A percentile compares a stretch with the other conserved stretches of the same genome.
phyloP scores from a whole-genome alignment of 1,139 yeast species.

The Chernovozyma sophiae-reginae region DNA sequence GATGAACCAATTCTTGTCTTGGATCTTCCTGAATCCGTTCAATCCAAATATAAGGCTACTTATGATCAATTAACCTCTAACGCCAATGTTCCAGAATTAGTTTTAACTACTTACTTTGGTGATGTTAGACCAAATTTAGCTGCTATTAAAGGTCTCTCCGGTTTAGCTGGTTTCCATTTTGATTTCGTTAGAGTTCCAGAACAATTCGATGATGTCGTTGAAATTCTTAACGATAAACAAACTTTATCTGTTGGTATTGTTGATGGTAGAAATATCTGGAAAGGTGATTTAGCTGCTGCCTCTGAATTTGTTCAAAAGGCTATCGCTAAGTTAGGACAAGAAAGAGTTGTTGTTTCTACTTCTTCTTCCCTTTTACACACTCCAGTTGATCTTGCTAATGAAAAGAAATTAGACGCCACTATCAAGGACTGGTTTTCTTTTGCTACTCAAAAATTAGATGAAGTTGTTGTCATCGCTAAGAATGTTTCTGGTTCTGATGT shows the following conservation, averaged over 20 bases:
- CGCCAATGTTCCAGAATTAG: slow-evolving; percentile 70
- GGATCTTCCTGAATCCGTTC: slow-evolving; percentile 82
- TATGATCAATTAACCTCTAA: slow-evolving; percentile 65
- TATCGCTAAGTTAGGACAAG: slow-evolving; percentile 77
- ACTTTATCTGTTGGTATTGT: slow-evolving; percentile 92
- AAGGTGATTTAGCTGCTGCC: slow-evolving; percentile 88
- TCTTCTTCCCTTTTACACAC: slow-evolving; percentile 97
- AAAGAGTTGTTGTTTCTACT: slow-evolving; percentile 86
- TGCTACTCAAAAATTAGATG: slow-evolving; percentile 92
- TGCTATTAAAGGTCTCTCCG: slow-evolving; percentile 81
- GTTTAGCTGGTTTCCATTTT: slow-evolving; percentile 89
- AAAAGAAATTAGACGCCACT: slow-evolving; percentile 83
- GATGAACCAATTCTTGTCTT: slow-evolving; percentile 97
- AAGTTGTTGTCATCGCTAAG: slow-evolving; percentile 89
- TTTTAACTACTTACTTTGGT: slow-evolving; percentile 93
- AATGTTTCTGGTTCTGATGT: slow-evolving; percentile 80
- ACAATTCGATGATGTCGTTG: slow-evolving; percentile 81
- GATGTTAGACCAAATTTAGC: slow-evolving; percentile 94
- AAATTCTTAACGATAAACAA: slow-evolving; percentile 61
- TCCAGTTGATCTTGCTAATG: slow-evolving; percentile 92
- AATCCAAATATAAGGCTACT: slow-evolving; percentile 84
- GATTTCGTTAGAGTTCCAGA: slow-evolving; percentile 96
- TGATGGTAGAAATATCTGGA: slow-evolving; percentile 99
- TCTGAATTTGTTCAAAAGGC: slow-evolving; percentile 78
- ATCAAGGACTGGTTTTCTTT: slow-evolving; percentile 98